Evolutionary conservation across 176 grass and related monocot genomes (phyloP), one percentile per base, ranked within the genome.

Genomic region (Metroxylon sagu): DNA sequence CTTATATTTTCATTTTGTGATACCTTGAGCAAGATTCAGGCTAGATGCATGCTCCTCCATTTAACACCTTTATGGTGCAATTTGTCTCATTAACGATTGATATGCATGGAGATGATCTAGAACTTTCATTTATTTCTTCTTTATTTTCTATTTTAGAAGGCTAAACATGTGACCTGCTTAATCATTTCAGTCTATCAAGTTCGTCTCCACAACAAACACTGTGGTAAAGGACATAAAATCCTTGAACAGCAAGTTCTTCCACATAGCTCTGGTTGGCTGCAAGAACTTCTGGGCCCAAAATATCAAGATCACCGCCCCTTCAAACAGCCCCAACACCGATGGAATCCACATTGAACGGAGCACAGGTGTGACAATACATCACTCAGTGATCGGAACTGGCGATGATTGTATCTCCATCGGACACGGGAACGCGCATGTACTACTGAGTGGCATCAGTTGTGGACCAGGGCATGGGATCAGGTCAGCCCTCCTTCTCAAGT

Each of bases 221-320:
- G 50, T 88, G 15, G 79, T 88, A 49, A 54, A 25, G 19, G 67
- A 77, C 69, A 57, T 95, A 61, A 78, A 53, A 21, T 95, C 76
- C 0, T 30, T 89, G 26, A 85, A 95, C 62, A 80, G 76, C 51
- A 95, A 95, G 65, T 95, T 95, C 69, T 95, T 95, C 69, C 89
- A 95, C 66, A n/a, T 95, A 0, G 85, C 60, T 6, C 21, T 85
- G 19, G 48, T 95, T 14, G 3, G 26, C 2, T 59, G 6, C 49
- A 53, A 68, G 4, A 80, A 78, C 54, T 68, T 78, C 26, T 1
- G 4, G 49, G 77, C 74, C 4, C 69, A 4, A 14, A 29, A 70
- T 4, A 49, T 95, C n/a, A 55, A 30, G 25, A 86, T 86, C 39
- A 30, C 1, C 0, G 85, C 82, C 29, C 85, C 85, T 1, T 18